Conservation (phyloP, 768 basidiomycete species). For the Russula olivacea region DNA sequence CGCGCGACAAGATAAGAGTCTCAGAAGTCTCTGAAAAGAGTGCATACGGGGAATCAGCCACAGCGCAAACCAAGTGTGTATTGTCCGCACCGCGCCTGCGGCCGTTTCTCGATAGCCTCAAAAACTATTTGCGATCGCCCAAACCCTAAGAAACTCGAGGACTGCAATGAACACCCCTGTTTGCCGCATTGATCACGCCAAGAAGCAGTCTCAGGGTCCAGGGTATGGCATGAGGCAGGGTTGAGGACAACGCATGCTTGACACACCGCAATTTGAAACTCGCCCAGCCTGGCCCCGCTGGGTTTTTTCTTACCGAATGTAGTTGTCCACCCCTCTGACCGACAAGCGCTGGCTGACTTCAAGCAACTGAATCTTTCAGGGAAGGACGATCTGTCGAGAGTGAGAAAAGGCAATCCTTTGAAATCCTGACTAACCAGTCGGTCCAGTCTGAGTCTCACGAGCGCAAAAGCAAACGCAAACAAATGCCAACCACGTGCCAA, state of each 20-base stretch:
- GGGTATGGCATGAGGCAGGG: background rate
- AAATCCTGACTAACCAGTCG: background rate
- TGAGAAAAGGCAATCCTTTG: background rate
- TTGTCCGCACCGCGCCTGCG: background rate
- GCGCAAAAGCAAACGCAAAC: too few species aligned
- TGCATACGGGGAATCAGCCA: background rate
- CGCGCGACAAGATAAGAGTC: background rate
- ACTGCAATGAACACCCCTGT: too few species aligned
- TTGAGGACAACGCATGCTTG: background rate
- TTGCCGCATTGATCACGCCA: background rate
- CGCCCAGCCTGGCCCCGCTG: background rate
- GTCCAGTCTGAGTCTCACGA: too few species aligned
- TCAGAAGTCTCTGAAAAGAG: background rate
- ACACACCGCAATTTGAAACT: background rate
- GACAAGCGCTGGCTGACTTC: background rate
- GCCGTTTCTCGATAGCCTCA: background rate
- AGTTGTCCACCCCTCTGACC: background rate
- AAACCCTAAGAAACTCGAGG: background rate
- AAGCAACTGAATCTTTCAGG: background rate
- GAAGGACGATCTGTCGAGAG: background rate
- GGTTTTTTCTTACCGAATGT: background rate
- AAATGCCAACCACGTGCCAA: too few species aligned
- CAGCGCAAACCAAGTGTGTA: background rate
- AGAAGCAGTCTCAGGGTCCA: background rate
- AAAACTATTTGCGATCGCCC: background rate